These are phyloP conservation scores for Xylariaceae sp. DNA, from an alignment of 2,329 filamentous ascomycete species.

Conservation along the genomic window DNA sequence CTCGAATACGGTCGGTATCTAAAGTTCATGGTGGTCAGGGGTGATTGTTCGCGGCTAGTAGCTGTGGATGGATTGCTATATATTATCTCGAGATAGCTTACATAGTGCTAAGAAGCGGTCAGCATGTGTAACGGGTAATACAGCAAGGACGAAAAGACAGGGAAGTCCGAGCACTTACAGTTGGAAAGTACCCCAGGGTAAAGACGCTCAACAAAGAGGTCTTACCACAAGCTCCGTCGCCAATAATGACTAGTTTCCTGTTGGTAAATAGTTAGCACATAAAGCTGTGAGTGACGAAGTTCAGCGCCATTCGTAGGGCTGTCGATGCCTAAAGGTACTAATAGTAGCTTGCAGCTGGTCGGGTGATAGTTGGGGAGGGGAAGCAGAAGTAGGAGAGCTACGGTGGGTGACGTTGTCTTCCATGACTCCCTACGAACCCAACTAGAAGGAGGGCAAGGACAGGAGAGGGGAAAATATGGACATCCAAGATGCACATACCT, in stretches of 20 bases:
- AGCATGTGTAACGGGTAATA: slow-evolving; percentile 30
- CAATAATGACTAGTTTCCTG: slow-evolving; percentile 45
- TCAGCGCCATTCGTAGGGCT: slow-evolving; percentile 2
- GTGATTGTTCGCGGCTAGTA: not conserved
- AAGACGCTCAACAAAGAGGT: slow-evolving; percentile 97
- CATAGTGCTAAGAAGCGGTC: slow-evolving; percentile 60
- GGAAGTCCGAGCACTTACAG: slow-evolving; percentile 64
- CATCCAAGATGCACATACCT: slow-evolving; percentile 41
- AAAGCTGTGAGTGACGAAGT: not conserved
- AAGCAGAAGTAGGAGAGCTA: not conserved
- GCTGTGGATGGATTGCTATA: slow-evolving; percentile 19
- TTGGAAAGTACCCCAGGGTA: slow-evolving; percentile 96
- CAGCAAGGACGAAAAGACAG: slow-evolving; percentile 9
- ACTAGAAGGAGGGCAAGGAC: not conserved
- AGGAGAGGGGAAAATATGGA: not conserved
- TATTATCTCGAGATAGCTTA: slow-evolving; percentile 43
- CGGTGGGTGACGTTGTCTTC: not conserved
- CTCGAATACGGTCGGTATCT: slow-evolving; percentile 97
- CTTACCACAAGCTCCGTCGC: slow-evolving; percentile 88
- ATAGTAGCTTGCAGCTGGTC: not conserved
- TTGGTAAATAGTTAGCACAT: slow-evolving; percentile 28
- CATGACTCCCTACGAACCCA: not conserved
- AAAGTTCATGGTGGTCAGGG: slow-evolving; percentile 26
- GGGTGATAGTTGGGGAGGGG: not conserved
- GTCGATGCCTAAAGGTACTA: slow-evolving; percentile 1